Base-by-base conservation (phyloP, 257 asterid genomes). In the Scutellaria baicalensis region DNA sequence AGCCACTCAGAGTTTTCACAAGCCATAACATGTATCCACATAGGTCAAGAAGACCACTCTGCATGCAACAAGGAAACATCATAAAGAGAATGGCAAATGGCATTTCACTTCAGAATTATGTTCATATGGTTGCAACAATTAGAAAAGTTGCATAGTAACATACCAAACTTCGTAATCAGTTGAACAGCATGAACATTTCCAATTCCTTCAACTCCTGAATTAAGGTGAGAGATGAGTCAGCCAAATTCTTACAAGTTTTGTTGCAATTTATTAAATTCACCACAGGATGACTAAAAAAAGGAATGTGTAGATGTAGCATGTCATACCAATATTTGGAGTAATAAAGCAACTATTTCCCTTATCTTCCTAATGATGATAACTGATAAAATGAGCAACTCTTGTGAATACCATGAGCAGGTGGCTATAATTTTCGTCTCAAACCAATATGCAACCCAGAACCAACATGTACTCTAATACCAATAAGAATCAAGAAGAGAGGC, bases 121-220 rank as follows among this genome's bases (percentile, higher is more conserved):
- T 54, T 35, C 36, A 40, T 38, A 63, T 50, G 63, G 61, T 38
- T 62, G 59, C 54, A 66, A 45, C 38, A 39, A 45, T 61, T 35
- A 72, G 31, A 10, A 17, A 45, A 48, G 70, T 20, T 54, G 64
- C 69, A 64, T 9, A 59, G 42, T 33, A 49, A 71, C 84, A 64
- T 88, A 91, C 97, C 99, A 77, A 91, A 94, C 77, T 89, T 88
- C 59, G 89, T 85, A 70, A 94, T 86, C 72, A 94, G 78, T 75
- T 87, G 91, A 80, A 89, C 55, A 47, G 96, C 99, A 84, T 91
- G 93, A 52, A 86, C 91, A 74, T 85, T 82, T 82, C 97, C 99
- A 75, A 93, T 94, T 51, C 97, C 97, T 13, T 81, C 87, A 78
- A 94, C 97, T 55, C 99, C 99, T 94, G 91, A 84, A 89, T 54